Evolutionary conservation across 2,329 filamentous ascomycete genomes (phyloP).

Genomic region (Cercospora zeae-maydis): DNA sequence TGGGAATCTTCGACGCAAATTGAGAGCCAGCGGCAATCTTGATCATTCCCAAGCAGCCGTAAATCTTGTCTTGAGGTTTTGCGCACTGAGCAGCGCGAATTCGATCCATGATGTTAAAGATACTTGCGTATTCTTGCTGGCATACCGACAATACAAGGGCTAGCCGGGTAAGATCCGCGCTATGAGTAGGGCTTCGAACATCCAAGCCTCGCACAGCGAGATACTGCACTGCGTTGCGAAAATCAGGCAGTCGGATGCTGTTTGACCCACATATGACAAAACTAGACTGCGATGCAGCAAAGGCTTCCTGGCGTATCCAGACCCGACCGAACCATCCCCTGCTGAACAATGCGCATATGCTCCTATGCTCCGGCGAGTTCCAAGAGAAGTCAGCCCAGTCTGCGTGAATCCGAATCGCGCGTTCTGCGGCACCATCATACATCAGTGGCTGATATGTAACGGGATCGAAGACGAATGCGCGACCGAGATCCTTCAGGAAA

Average conservation of each 20-base stretch:
- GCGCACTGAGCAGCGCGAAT: constrained; percentile 4
- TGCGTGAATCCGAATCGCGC: background rate
- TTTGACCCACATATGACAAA: background rate
- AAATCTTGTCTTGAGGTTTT: constrained; percentile 13
- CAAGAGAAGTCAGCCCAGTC: background rate
- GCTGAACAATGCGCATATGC: background rate
- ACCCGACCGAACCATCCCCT: background rate
- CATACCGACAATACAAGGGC: background rate
- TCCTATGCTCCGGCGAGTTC: background rate
- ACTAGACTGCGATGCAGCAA: background rate
- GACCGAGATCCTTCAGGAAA: background rate
- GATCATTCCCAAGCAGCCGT: constrained; percentile 14
- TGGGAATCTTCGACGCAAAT: constrained; percentile 6
- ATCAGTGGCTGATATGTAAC: background rate
- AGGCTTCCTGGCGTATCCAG: background rate
- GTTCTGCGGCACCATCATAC: background rate
- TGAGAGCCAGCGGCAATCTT: background rate
- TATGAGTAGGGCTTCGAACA: background rate
- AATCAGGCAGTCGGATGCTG: background rate
- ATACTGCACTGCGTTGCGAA: constrained; percentile 11
- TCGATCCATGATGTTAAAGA: constrained; percentile 3
- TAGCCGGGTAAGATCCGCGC: background rate
- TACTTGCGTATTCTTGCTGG: background rate
- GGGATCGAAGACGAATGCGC: background rate
- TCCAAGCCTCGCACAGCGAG: constrained; percentile 7